Evolutionary conservation across 2,329 filamentous ascomycete species (phyloP), one percentile per base, ranked within the genome.

Genomic region (Bipolaris victoriae): DNA sequence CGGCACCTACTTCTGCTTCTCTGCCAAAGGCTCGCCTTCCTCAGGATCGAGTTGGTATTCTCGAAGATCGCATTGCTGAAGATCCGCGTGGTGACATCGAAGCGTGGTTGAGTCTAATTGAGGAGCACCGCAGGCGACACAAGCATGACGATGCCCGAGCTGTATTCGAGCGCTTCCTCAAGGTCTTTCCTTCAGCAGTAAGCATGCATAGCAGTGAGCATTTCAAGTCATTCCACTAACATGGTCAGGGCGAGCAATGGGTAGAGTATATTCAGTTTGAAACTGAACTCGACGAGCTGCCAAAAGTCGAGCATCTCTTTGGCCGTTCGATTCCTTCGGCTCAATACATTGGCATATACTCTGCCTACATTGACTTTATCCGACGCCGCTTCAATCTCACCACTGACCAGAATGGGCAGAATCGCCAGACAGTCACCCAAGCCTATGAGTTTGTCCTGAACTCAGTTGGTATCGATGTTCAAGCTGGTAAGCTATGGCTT

Each of bases 361-460:
- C 90, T 6, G 86, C 92, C 31, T 99, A 99, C 75, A 86, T 99
- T 60, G 92, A 97, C 77, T 97, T 98, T 75, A 91, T 98, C 61
- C 91, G 95, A 51, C 90, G 95, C 46, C 86, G 91, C 63, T 95
- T 97, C 76, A 94, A 96, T 64, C 81, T 98, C 57, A 92, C 84
- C 41, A 88, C 90, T 69, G 95, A 98, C 72, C 82, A 88, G 1
- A 86, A 85, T 36, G 91, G 91, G 18, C 82, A 88, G 63, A 90
- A 92, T 46, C 90, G 95, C 59, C 85, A 87, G 63, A 90, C 89
- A 7, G 89, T 99, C 54, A 89, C 88, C 18, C 88, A 92, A 62
- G 91, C 92, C 2, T 99, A 97, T 77, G 92, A 98, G 62, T 92
- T 97, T 71, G 93, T 96, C 6, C 86, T 99, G 44, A 86, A 91